Base-by-base conservation (phyloP, 2,329 filamentous ascomycete species). In the Raffaelea ambrosiae region DNA sequence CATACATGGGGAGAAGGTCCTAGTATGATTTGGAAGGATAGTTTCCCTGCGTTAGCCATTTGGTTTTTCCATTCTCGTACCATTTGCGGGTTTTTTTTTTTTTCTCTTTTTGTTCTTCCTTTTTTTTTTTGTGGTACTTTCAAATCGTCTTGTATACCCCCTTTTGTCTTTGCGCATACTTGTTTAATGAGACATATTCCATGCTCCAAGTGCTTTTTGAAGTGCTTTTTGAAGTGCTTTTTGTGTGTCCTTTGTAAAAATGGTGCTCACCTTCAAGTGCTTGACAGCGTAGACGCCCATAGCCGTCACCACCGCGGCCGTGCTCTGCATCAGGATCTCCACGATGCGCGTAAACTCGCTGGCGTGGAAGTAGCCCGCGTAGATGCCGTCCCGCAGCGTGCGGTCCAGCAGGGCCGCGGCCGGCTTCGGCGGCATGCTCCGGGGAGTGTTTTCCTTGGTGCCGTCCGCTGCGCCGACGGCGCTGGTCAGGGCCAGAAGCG, bases 1-100 rank as follows among this genome's bases (percentile, higher is more conserved):
- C 78, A 10, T 88, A 63, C 53, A 90, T 70, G 0, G 85, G 80
- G 1, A 95, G 61, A 8, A 91, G 63, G 41, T 81, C 77, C 72
- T 86, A 49, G 44, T 44, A 19, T 7, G 26, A 29, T 29, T 7
- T 29, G 26, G 7, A 7, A 29, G 26, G 7, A 29, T 29, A 7
- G 7, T 7, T 29, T 29, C 13, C 13, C 26, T 29, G 26, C 10
- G 43, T 45, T 45, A 29, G 18, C n/a, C 20, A 23, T 4, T 33
- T 47, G 39, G 23, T 33, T 26, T n/a, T 7, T 29, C 26, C n/a
- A n/a, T n/a, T n/a, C n/a, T n/a, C n/a, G n/a, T n/a, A n/a, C 33
- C 20, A 21, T 18, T 22, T n/a, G n/a, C n/a, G n/a, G n/a, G n/a
- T n/a, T n/a, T n/a, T 39, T 43, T 36, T 29, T 42, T 42, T 3